These are phyloP conservation scores for Kuraishia capsulata DNA, from an alignment of 805 yeast genomes.

Conservation along the genomic window DNA sequence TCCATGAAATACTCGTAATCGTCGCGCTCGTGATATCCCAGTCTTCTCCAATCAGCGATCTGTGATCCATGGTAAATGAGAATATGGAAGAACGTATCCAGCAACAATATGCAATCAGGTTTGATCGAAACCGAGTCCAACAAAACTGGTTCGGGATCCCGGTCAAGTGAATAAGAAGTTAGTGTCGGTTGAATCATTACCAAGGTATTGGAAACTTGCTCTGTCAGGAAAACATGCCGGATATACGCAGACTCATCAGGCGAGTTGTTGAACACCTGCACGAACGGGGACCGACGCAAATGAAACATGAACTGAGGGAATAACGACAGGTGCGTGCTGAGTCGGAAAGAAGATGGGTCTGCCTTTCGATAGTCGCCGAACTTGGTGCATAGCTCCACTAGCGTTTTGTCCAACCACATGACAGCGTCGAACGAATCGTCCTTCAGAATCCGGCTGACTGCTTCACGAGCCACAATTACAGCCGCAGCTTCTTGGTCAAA, in stretches of 20 bases:
- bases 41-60: constrained; percentile 59
- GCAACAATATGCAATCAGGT: constrained; percentile 43
- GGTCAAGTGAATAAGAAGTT: constrained; percentile 45
- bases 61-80: constrained; percentile 59
- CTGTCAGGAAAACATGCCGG: constrained; percentile 53
- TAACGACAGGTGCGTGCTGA: constrained; percentile 39
- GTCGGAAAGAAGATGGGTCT: constrained; percentile 36
- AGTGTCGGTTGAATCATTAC: constrained; percentile 66
- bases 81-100: constrained; percentile 65
- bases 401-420: constrained; percentile 38
- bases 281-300: constrained; percentile 55
- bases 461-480: constrained; percentile 48
- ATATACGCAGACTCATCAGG: constrained; percentile 66
- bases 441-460: constrained; percentile 31
- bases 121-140: constrained; percentile 56
- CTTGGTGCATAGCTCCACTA: constrained; percentile 36
- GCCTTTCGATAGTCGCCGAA: constrained; percentile 41
- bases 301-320: constrained; percentile 64
- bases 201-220: constrained; percentile 50
- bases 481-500: constrained; percentile 69
- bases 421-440: constrained; percentile 30
- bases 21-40: constrained; percentile 51
- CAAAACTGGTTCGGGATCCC: constrained; percentile 55
- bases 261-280: constrained; percentile 59
- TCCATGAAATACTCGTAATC: constrained; percentile 52